Percentiles rank a stretch among this genome's conserved stretches.
These are phyloP conservation scores for Phoenix dactylifera DNA, from an alignment of 176 grass and related monocot species.

Conservation along the genomic window DNA sequence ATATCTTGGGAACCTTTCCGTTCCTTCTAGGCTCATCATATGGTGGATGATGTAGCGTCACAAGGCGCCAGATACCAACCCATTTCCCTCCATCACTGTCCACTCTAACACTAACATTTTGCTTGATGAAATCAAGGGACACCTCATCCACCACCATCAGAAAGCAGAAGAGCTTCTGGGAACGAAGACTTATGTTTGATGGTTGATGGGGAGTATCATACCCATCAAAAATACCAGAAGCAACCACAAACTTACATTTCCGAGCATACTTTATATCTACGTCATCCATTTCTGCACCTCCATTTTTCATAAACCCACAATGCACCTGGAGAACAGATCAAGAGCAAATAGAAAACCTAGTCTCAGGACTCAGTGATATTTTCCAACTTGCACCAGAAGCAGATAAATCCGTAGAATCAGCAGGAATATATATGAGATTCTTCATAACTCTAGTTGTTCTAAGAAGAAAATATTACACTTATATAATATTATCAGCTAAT, in stretches of 20 bases:
- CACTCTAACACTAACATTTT: slow-evolving; percentile 58
- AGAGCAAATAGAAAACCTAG: slow-evolving; percentile 3
- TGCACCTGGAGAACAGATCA: slow-evolving; percentile 50
- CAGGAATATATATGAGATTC: too few species aligned
- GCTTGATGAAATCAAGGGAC: slow-evolving; percentile 79
- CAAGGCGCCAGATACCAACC: slow-evolving; percentile 89
- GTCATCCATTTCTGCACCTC: slow-evolving; percentile 82
- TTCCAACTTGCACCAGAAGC: too few species aligned
- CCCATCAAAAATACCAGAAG: slow-evolving; percentile 98
- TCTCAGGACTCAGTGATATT: too few species aligned
- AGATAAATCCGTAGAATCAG: too few species aligned
- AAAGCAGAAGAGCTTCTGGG: slow-evolving; percentile 93
- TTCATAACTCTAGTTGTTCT: too few species aligned
- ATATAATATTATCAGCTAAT: too few species aligned
- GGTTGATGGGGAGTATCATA: slow-evolving; percentile 92
- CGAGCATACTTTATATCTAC: slow-evolving; percentile 59
- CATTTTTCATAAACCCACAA: slow-evolving; percentile 85
- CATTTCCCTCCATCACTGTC: slow-evolving; percentile 75
- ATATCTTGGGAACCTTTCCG: slow-evolving; percentile 94
- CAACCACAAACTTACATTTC: slow-evolving; percentile 91
- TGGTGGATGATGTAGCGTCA: slow-evolving; percentile 52
- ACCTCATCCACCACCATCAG: slow-evolving; percentile 94
- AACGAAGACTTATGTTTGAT: slow-evolving; percentile 68
- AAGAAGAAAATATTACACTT: too few species aligned
- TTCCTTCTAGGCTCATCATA: slow-evolving; percentile 99